Conservation (phyloP, 129 eudicot species). For the Deinandra increscens region DNA sequence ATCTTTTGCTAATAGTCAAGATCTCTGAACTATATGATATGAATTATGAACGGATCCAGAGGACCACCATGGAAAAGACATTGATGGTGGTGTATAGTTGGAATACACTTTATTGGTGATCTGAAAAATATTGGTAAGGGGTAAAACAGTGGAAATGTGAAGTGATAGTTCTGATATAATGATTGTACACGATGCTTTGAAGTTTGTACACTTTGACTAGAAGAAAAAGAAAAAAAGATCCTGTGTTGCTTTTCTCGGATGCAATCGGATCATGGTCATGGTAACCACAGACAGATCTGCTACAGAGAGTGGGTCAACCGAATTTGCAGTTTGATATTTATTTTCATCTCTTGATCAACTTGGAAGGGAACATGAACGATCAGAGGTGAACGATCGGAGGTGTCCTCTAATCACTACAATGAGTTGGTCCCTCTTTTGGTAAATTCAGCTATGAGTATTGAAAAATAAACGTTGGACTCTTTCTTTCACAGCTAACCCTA, state of each 20-base stretch:
- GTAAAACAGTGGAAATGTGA: too few relatives aligned
- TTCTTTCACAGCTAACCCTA: too few relatives aligned
- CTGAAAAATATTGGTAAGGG: background rate
- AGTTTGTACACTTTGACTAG: constrained; percentile 30
- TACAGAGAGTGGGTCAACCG: too few relatives aligned
- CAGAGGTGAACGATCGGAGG: too few relatives aligned
- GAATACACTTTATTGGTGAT: constrained; percentile 22
- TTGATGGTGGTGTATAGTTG: constrained; percentile 20
- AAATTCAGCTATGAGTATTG: too few relatives aligned
- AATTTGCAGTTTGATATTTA: too few relatives aligned
- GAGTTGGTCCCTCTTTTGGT: too few relatives aligned
- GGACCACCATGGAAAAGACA: constrained; percentile 4
- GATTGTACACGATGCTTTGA: constrained; percentile 26
- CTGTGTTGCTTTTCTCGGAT: constrained; percentile 33
- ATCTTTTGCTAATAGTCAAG: background rate
- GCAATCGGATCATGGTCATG: constrained; percentile 14
- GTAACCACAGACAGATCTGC: too few relatives aligned
- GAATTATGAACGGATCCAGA: background rate
- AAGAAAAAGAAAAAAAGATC: background rate
- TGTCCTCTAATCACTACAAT: too few relatives aligned
- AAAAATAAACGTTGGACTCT: too few relatives aligned
- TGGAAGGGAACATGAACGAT: too few relatives aligned
- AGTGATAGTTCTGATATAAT: background rate
- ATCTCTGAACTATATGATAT: background rate
- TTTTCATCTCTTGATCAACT: too few relatives aligned